Evolutionary conservation across 192 early-diverging fungal genomes (phyloP).

Genomic region (Mortierella hygrophila): DNA sequence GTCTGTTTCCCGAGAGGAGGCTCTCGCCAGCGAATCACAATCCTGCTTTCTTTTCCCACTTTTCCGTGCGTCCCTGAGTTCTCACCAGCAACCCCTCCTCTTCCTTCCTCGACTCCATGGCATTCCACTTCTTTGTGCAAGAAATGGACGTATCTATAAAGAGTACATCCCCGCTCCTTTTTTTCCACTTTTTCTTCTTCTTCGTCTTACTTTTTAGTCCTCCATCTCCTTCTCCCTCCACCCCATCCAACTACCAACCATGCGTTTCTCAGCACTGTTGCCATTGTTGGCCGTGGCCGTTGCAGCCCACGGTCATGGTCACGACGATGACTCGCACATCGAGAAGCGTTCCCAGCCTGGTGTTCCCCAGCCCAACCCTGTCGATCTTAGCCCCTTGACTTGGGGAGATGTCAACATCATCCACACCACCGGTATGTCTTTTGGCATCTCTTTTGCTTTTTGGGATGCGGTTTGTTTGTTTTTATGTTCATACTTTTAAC

Average conservation of each 20-base stretch:
- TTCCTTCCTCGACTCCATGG: not conserved
- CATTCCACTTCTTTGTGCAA: not conserved
- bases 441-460: not conserved
- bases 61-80: not conserved
- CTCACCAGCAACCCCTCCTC: not conserved
- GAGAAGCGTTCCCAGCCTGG: constrained; percentile 45
- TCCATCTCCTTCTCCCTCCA: not conserved
- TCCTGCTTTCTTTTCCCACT: not conserved
- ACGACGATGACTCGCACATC: not conserved
- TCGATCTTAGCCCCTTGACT: constrained; percentile 36
- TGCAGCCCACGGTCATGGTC: constrained; percentile 6
- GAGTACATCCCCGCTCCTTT: not conserved
- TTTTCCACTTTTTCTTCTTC: not conserved
- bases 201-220: not conserved
- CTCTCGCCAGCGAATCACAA: not conserved
- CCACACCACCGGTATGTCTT: constrained; percentile 53
- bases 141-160: not conserved
- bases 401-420: constrained; percentile 67
- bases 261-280: constrained; percentile 12
- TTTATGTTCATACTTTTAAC: not conserved
- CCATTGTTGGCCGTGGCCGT: constrained; percentile 15
- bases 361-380: constrained; percentile 12
- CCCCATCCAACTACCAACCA: not conserved
- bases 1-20: not conserved
- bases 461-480: not conserved